Conservation (phyloP, 306 rosid species). For the Coriaria nepalensis region DNA sequence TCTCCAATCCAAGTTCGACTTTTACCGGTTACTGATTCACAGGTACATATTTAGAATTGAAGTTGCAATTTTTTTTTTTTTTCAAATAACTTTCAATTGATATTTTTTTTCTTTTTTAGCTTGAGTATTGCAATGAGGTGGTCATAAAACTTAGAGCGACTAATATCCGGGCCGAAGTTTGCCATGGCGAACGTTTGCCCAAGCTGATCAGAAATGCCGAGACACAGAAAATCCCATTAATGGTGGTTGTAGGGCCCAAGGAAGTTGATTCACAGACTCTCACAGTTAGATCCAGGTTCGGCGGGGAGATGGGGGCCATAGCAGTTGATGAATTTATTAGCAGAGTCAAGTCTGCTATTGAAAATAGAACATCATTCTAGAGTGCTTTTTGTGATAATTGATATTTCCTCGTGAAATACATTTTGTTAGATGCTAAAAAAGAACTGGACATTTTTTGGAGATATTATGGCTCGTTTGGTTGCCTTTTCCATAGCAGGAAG, state of each 20-base stretch:
- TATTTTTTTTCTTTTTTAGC: constrained; percentile 30
- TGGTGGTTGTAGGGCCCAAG: constrained; percentile 91
- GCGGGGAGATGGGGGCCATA: constrained; percentile 79
- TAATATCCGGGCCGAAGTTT: constrained; percentile 67
- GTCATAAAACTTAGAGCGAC: constrained; percentile 42
- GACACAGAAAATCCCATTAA: constrained; percentile 76
- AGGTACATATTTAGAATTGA: constrained; percentile 32
- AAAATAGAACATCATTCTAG: constrained; percentile 40
- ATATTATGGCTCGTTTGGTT: no score
- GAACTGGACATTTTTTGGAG: background rate
- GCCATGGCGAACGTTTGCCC: constrained; percentile 82
- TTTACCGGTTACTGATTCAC: constrained; percentile 78
- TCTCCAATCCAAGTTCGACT: constrained; percentile 88
- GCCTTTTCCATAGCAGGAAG: no score
- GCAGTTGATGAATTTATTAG: constrained; percentile 56
- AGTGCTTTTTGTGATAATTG: constrained; percentile 3
- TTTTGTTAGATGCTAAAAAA: background rate
- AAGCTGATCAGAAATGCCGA: constrained; percentile 93
- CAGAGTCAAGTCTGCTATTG: constrained; percentile 44
- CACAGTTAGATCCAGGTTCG: constrained; percentile 75
- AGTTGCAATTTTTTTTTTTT: constrained; percentile 1
- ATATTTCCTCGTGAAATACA: background rate
- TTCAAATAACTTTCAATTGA: background rate
- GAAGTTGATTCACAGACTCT: constrained; percentile 67
- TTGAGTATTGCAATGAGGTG: constrained; percentile 61